phyloP scores from a whole-genome alignment of 192 early-diverging fungal genomes.

The Entomortierella lignicola region DNA sequence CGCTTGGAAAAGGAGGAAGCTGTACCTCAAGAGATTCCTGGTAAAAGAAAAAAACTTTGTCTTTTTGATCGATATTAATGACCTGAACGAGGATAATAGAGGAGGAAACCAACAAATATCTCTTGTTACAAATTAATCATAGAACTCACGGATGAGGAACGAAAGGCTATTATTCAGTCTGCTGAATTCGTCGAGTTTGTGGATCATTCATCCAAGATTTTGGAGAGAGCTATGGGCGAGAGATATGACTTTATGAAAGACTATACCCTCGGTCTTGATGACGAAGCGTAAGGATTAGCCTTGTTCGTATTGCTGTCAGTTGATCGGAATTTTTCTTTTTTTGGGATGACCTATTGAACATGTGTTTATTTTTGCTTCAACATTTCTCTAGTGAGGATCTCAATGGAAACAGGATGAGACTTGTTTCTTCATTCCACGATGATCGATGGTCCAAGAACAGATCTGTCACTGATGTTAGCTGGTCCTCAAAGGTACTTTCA shows the following conservation, averaged over 20 bases:
- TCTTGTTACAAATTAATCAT: not conserved
- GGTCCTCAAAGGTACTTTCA: slow-evolving; percentile 81
- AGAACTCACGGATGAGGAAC: slow-evolving; percentile 90
- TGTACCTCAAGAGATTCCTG: slow-evolving; percentile 51
- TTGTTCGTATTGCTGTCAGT: too few species aligned
- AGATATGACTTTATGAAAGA: slow-evolving; percentile 94
- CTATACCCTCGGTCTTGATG: slow-evolving; percentile 79
- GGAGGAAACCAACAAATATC: too few species aligned
- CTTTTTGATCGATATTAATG: not conserved
- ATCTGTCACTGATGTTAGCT: slow-evolving; percentile 92
- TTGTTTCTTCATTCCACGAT: slow-evolving; percentile 78
- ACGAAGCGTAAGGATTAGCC: slow-evolving; percentile 63
- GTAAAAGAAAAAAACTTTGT: slow-evolving; percentile 13
- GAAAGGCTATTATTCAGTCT: slow-evolving; percentile 78
- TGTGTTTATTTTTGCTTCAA: not conserved
- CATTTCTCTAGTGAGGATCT: slow-evolving; percentile 64
- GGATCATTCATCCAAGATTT: slow-evolving; percentile 84
- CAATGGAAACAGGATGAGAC: slow-evolving; percentile 77
- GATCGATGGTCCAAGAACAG: slow-evolving; percentile 89
- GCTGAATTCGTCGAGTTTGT: slow-evolving; percentile 88
- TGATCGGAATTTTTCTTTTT: too few species aligned
- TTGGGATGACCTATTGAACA: not conserved
- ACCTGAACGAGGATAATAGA: not conserved
- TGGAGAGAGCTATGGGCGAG: slow-evolving; percentile 91
- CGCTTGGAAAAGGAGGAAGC: slow-evolving; percentile 50